Conservation (phyloP, 257 asterid genomes). For the Mitragyna speciosa region DNA sequence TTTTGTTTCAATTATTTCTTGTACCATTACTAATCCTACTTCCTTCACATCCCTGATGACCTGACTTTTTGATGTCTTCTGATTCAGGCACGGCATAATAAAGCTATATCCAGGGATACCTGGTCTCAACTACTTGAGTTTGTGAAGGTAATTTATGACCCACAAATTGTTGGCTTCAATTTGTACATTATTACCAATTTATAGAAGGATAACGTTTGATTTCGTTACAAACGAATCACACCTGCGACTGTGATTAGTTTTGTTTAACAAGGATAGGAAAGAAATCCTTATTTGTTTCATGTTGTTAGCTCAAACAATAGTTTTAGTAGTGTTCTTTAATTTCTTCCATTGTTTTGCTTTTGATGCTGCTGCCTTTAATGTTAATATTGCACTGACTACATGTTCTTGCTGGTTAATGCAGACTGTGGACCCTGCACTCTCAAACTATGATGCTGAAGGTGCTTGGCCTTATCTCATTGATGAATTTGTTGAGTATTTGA, state of each 20-base stretch:
- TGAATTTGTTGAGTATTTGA: constrained; percentile 89
- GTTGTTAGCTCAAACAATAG: background rate
- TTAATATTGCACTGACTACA: background rate
- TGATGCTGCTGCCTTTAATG: background rate
- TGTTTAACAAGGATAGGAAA: background rate
- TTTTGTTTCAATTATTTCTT: background rate
- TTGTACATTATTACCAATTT: background rate
- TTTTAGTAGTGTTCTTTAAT: background rate
- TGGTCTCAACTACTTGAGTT: constrained; percentile 98
- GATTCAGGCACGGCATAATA: constrained; percentile 87
- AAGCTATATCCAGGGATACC: constrained; percentile 97
- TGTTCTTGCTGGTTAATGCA: constrained; percentile 34
- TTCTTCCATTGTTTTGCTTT: background rate
- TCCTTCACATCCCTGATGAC: background rate
- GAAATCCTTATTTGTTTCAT: background rate
- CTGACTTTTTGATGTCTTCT: constrained; percentile 9
- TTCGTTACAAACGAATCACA: background rate
- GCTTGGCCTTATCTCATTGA: constrained; percentile 99
- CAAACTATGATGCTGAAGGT: constrained; percentile 94
- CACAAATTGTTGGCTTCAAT: background rate
- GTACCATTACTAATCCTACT: constrained; percentile 1
- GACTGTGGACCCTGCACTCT: constrained; percentile 76
- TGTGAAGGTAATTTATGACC: constrained; percentile 62
- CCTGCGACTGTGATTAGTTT: background rate
- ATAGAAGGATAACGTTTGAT: background rate